Evolutionary conservation across 2,329 filamentous ascomycete species (phyloP).

Genomic region (Fusarium chuoi): DNA sequence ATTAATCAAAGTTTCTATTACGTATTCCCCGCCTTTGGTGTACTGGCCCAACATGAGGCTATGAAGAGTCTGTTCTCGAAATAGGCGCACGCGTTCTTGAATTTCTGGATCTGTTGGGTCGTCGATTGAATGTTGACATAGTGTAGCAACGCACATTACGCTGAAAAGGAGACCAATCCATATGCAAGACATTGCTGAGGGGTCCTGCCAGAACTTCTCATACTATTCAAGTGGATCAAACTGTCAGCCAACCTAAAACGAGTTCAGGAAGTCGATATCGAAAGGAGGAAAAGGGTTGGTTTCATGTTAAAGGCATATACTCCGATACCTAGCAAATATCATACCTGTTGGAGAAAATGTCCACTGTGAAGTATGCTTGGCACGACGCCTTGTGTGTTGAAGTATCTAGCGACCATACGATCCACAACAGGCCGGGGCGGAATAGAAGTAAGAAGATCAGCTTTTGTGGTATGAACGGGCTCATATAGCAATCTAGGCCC

Average conservation of each 20-base stretch:
- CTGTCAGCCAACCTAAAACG: not conserved
- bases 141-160: not conserved
- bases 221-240: not conserved
- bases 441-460: not conserved
- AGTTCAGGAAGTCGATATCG: not conserved
- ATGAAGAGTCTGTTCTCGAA: not conserved
- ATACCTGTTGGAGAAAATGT: not conserved
- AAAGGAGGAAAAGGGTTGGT: not conserved
- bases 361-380: not conserved
- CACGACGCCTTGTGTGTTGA: not conserved
- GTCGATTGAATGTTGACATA: not conserved
- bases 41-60: conserved; percentile 18
- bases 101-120: not conserved
- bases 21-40: conserved; percentile 17
- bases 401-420: not conserved
- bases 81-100: not conserved
- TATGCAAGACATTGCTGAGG: not conserved
- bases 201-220: not conserved
- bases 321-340: not conserved
- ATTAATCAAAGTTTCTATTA: conserved; percentile 25
- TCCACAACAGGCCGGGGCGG: not conserved
- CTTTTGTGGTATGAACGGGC: not conserved
- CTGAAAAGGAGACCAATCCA: not conserved
- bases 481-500: not conserved
- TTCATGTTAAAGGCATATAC: not conserved